A percentile compares a stretch with the other conserved stretches of the same genome.
Evolutionary conservation across 2,329 filamentous ascomycete species (phyloP).

Genomic region (Arthrobotrys sphaeroides): DNA sequence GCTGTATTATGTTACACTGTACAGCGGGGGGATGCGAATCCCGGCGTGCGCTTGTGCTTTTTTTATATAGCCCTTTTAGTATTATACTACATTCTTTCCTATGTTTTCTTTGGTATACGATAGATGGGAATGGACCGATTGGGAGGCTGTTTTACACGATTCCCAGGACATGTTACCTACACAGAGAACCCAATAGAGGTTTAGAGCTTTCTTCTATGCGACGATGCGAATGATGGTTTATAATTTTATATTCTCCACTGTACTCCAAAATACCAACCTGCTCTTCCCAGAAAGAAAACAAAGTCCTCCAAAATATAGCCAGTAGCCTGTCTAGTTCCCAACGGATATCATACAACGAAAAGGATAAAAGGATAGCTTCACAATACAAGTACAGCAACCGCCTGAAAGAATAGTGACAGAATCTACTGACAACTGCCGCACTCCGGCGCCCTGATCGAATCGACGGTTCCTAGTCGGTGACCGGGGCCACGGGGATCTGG

Average conservation of each 20-base stretch:
- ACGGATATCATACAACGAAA: slow-evolving; percentile 13
- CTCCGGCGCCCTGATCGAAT: slow-evolving; percentile 38
- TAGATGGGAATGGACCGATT: neutral
- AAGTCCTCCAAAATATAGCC: neutral
- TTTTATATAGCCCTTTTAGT: neutral
- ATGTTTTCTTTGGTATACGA: neutral
- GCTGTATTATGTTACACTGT: neutral
- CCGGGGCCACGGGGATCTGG: slow-evolving; percentile 24
- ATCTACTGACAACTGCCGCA: slow-evolving; percentile 35
- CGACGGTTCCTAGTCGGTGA: slow-evolving; percentile 33
- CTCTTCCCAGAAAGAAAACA: slow-evolving; percentile 2
- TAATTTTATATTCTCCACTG: neutral
- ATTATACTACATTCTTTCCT: too few species aligned
- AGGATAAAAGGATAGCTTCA: neutral
- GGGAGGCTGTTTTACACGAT: neutral
- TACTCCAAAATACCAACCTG: neutral
- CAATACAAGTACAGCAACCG: neutral
- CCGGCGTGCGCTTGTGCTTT: neutral
- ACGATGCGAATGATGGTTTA: neutral
- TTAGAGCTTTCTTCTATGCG: neutral
- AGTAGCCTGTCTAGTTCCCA: neutral
- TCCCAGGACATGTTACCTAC: neutral
- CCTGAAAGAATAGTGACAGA: neutral
- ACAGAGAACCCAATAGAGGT: neutral
- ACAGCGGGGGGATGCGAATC: slow-evolving; percentile 19